Conservation (phyloP, 192 early-diverging fungal genomes). For the Coemansia sp. region DNA sequence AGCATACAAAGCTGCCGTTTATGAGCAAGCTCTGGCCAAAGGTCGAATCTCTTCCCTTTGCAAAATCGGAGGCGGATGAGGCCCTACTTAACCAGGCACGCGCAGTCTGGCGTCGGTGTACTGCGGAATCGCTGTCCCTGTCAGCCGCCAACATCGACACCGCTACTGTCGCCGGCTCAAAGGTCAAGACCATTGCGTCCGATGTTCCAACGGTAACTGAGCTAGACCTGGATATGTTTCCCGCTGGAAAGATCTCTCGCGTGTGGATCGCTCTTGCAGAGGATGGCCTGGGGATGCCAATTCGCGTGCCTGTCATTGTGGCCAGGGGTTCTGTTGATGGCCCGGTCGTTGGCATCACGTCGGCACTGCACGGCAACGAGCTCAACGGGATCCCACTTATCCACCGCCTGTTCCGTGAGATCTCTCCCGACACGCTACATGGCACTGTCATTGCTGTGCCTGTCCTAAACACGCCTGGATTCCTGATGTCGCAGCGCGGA, state of each 20-base stretch:
- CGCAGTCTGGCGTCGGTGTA: conserved; percentile 43
- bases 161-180: conserved; percentile 3
- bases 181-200: conserved; percentile 4
- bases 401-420: conserved; percentile 80
- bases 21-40: conserved; percentile 59
- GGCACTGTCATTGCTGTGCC: conserved; percentile 90
- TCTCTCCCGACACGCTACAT: conserved; percentile 69
- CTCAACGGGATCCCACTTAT: conserved; percentile 91
- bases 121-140: conserved; percentile 15
- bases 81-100: conserved; percentile 57
- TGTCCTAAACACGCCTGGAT: conserved; percentile 86
- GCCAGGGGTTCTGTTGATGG: conserved; percentile 68
- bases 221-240: conserved; percentile 59
- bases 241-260: conserved; percentile 59
- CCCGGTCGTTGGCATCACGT: conserved; percentile 69
- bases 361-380: conserved; percentile 91
- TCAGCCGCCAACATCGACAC: conserved; percentile 1
- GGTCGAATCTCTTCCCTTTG: conserved; percentile 58
- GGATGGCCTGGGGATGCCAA: conserved; percentile 62
- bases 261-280: conserved; percentile 69
- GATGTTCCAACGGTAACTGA: conserved; percentile 51
- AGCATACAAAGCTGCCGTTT: conserved; percentile 33
- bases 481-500: conserved; percentile 74
- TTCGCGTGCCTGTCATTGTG: conserved; percentile 75
- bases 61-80: conserved; percentile 61